Percentiles rank a stretch among this genome's conserved stretches.
Conservation (phyloP, 371 early-diverging fungal genomes). For the Actinomortierella wolfii region DNA sequence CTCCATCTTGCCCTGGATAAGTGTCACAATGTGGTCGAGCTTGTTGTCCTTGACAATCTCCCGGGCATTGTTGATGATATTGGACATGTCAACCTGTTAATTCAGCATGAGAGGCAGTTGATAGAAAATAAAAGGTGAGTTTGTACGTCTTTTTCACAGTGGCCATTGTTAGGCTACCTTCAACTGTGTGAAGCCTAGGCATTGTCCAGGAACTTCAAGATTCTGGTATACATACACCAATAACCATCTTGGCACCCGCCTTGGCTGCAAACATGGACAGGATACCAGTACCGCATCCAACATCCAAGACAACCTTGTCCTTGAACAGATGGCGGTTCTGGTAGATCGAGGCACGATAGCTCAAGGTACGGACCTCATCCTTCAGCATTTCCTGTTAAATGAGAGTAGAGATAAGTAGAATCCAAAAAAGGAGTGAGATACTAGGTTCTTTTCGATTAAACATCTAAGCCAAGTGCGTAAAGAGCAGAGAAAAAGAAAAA, state of each 20-base stretch:
- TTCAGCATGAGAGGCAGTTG: not conserved
- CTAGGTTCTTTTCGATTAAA: not conserved
- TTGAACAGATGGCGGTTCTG: conserved; percentile 94
- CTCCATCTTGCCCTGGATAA: conserved; percentile 97
- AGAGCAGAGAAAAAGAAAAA: not conserved
- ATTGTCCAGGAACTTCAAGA: too few species aligned
- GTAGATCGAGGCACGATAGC: conserved; percentile 92
- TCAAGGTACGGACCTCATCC: conserved; percentile 94
- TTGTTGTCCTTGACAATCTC: conserved; percentile 90
- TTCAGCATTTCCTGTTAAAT: conserved; percentile 87
- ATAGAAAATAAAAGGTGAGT: not conserved
- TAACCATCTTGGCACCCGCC: conserved; percentile 93
- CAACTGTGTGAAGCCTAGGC: too few species aligned
- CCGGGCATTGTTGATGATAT: conserved; percentile 92
- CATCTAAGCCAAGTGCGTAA: not conserved
- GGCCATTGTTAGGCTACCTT: too few species aligned
- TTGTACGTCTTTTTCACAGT: too few species aligned
- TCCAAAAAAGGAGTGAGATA: not conserved
- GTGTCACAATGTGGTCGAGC: conserved; percentile 78
- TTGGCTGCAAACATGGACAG: conserved; percentile 98
- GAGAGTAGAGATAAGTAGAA: not conserved
- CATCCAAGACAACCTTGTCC: conserved; percentile 97
- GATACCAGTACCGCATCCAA: conserved; percentile 98
- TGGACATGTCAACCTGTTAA: conserved; percentile 92
- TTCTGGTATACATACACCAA: conserved; percentile 66